Base-by-base conservation (phyloP, 192 early-diverging fungal genomes). In the Backusella psychrophila region DNA sequence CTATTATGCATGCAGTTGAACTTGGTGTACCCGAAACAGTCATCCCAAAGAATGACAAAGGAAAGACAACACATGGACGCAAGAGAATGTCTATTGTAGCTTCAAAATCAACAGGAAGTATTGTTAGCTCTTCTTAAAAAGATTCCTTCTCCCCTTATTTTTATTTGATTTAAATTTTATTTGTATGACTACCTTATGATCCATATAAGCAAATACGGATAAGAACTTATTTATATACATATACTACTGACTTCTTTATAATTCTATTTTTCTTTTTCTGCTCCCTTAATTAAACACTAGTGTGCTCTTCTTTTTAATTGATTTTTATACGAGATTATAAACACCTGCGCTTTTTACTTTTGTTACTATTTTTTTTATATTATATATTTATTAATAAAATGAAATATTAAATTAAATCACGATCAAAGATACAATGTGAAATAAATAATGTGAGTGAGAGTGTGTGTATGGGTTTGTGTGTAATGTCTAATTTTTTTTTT, bases 1-100 rank as follows among this genome's bases (percentile, higher is more conserved):
- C 73, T 39, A 78, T 82, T 59, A 75, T 29, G n/a, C 68, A 76
- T 70, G 75, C 80, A 15, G 66, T 81, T 44, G 82, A 80, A 38
- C 71, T 80, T 35, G 78, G 78, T 67, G 76, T 83, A 35, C 72
- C 71, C 4, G 67, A 78, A 66, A 75, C 73, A 33, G 44, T 67
- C 11, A 26, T 53, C 15, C 63, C 75, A 52, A 81, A 77, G 33
- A 31, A 72, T 3, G 72, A 59, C 4, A 77, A 68, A 69, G 77
- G 80, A 8, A 74, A 59, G 34, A 81, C 75, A 6, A 69, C 80
- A n/a, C 72, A 78, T 39, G 81, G 82, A 35, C 65, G 78, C 38
- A 80, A 84, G n/a, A 70, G 78, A 15, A 85, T 78, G 74, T 81
- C 80, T 19, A 78, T 81, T 59, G 69, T 79, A 9, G 9, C 41